Evolutionary conservation across 148 eudicot genomes (phyloP), one percentile per base, ranked within the genome.

Genomic region (Selenicereus undatus): DNA sequence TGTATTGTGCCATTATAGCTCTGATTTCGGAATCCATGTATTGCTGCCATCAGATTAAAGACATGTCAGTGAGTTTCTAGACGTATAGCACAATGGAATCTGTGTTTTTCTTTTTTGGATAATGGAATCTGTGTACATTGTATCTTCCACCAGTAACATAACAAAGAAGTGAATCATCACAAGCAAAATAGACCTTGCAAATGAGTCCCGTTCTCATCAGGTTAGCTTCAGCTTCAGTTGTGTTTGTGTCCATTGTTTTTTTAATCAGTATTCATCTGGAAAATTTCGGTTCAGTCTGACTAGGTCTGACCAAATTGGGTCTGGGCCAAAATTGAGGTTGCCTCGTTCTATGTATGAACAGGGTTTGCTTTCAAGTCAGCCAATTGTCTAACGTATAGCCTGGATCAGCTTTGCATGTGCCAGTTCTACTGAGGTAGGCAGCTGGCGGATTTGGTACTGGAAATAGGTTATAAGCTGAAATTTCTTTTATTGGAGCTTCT

Each of bases 21-120:
- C 96, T 90, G 81, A 95, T 95, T 88, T 95, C 99, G 24, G 97
- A 93, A 78, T 93, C 99, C 99, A 95, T 95, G 85, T 95, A 95
- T 24, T 93, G 87, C 96, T 92, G 92, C 84, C 74, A 51, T n/a
- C 11, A 29, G 39, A 51, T 52, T 45, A 43, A 70, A 3, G 36
- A 20, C 8, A 56, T 56, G 42, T 75, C 78, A 75, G 78, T 9
- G n/a, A 75, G 8, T 52, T 9, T 4, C 16, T 8, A 12, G 5
- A 66, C 27, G 27, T 27, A 7, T 26, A 66, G 35, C 71, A 66
- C 8, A 26, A 27, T 11, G 26, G 68, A n/a, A 22, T 64, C 68
- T 64, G 24, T 3, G 65, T 60, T 39, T 39, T 39, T 39, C 0
- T 39, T 39, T 39, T 39, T 39, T 39, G 43, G 43, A 4, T 4